These are phyloP conservation scores for Apiospora marii DNA, from an alignment of 2,329 filamentous ascomycete species.

Conservation along the genomic window DNA sequence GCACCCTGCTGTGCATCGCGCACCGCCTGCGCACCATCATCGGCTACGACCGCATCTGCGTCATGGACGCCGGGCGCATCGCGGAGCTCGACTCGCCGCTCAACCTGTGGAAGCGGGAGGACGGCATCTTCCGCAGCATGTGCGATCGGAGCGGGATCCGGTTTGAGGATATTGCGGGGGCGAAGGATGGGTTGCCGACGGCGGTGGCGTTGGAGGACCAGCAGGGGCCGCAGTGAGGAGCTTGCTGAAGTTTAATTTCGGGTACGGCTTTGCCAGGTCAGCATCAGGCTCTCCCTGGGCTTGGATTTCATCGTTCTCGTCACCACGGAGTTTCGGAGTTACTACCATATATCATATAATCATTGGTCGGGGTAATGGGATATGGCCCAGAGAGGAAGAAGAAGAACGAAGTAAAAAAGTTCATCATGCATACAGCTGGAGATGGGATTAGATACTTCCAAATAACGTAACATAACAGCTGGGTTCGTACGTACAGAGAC, in stretches of 20 bases:
- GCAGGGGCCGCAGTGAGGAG: neutral
- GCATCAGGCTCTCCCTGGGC: neutral
- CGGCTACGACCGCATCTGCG: conserved; percentile 92
- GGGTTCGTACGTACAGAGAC: neutral
- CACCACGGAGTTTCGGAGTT: neutral
- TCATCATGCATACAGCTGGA: neutral
- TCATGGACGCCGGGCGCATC: conserved; percentile 91
- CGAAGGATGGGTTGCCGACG: conserved; percentile 45
- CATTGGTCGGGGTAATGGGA: neutral
- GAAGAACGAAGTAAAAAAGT: neutral
- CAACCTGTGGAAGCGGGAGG: conserved; percentile 71
- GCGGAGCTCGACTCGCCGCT: conserved; percentile 84
- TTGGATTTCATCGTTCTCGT: neutral
- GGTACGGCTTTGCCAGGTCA: neutral
- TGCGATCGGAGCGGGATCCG: conserved; percentile 85
- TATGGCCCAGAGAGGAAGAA: neutral
- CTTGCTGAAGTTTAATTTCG: neutral
- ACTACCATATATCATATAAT: neutral
- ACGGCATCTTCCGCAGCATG: conserved; percentile 87
- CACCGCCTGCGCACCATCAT: conserved; percentile 93
- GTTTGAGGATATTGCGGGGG: conserved; percentile 59
- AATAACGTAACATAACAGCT: neutral
- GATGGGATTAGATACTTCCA: neutral
- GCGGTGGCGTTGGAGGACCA: conserved; percentile 30
- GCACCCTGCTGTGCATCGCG: conserved; percentile 90